phyloP scores from a whole-genome alignment of 2,329 filamentous ascomycete species.

The Aspergillus neotritici region DNA sequence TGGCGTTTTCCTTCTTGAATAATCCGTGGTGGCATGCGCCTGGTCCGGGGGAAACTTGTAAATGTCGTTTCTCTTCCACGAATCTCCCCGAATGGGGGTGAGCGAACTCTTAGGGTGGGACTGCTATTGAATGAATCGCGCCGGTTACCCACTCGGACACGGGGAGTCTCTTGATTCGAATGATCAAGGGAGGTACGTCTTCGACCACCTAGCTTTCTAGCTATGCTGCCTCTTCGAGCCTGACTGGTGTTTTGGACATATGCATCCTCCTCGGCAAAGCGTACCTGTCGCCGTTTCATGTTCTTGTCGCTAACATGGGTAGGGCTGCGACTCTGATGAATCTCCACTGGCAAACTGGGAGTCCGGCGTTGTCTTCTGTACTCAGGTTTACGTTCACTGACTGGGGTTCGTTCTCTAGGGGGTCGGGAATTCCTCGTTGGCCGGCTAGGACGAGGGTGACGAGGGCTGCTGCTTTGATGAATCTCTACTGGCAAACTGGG shows the following conservation, averaged over 20 bases:
- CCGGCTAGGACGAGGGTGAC: slow-evolving; percentile 2
- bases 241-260: slow-evolving; percentile 8
- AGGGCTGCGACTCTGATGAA: slow-evolving; percentile 9
- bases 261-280: slow-evolving; percentile 14
- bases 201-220: background rate
- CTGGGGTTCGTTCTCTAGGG: slow-evolving; percentile 16
- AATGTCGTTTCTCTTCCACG: background rate
- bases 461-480: slow-evolving; percentile 6
- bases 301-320: slow-evolving; percentile 5
- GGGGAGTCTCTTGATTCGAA: too few relatives aligned
- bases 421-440: slow-evolving; percentile 3
- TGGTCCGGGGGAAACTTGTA: background rate
- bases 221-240: background rate
- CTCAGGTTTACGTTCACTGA: slow-evolving; percentile 14
- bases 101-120: background rate
- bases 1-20: slow-evolving; percentile 23
- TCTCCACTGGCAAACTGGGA: slow-evolving; percentile 4
- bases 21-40: slow-evolving; percentile 14
- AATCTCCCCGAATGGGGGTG: too few relatives aligned
- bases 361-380: slow-evolving; percentile 4
- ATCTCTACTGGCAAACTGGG: slow-evolving; percentile 7
- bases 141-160: too few relatives aligned
- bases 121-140: background rate
- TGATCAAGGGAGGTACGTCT: too few relatives aligned
- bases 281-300: slow-evolving; percentile 11